Conservation (phyloP, 2,329 filamentous ascomycete genomes). For the Colletotrichum agaves region DNA sequence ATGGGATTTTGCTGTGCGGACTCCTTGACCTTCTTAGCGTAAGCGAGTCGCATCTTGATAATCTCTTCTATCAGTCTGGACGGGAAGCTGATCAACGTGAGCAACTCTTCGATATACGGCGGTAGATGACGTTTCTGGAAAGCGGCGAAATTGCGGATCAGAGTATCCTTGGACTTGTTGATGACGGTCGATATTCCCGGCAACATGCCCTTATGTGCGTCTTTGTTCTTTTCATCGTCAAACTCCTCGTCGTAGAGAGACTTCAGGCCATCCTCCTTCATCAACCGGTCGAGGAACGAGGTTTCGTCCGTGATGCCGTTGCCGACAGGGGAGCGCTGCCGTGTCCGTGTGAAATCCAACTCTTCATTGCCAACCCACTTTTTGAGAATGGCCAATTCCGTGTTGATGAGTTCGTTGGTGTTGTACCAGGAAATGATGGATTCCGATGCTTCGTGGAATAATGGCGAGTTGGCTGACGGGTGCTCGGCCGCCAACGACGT, state of each 20-base stretch:
- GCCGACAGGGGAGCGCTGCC: slow-evolving; percentile 73
- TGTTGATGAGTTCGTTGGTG: slow-evolving; percentile 95
- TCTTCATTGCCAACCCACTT: slow-evolving; percentile 98
- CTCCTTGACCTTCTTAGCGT: slow-evolving; percentile 95
- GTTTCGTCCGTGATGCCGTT: slow-evolving; percentile 87
- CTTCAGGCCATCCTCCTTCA: slow-evolving; percentile 95
- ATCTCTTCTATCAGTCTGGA: slow-evolving; percentile 96
- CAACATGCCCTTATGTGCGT: slow-evolving; percentile 78
- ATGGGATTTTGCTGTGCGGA: slow-evolving; percentile 90
- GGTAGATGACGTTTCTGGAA: slow-evolving; percentile 92
- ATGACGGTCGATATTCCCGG: slow-evolving; percentile 86
- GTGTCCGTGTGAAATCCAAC: slow-evolving; percentile 85
- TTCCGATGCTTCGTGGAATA: slow-evolving; percentile 85
- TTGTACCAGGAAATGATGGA: slow-evolving; percentile 97
- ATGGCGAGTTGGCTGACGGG: slow-evolving; percentile 78
- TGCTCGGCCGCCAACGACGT: slow-evolving; percentile 79
- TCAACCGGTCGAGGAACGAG: slow-evolving; percentile 90
- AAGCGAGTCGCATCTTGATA: slow-evolving; percentile 89
- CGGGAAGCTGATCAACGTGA: slow-evolving; percentile 97
- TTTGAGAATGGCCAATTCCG: slow-evolving; percentile 88
- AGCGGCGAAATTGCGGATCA: slow-evolving; percentile 85
- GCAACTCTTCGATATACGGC: slow-evolving; percentile 94
- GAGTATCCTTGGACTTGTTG: slow-evolving; percentile 89
- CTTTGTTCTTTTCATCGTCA: slow-evolving; percentile 47
- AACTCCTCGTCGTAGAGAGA: slow-evolving; percentile 81